Base-by-base conservation (phyloP, 352 stramenopile genomes). In the Phytophthora europaea region DNA sequence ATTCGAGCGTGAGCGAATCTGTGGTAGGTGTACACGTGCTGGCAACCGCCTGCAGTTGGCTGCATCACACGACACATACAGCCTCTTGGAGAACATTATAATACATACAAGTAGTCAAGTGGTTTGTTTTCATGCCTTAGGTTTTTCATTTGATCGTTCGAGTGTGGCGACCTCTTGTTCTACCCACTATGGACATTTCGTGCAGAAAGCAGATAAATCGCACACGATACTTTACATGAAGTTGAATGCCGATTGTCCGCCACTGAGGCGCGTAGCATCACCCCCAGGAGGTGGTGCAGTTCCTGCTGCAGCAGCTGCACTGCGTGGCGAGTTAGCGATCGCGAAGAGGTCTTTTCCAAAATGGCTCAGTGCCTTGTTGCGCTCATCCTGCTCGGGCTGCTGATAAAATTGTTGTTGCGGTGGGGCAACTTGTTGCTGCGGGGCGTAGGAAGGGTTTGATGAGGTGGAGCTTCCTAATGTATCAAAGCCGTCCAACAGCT, bases 301-400 rank as follows among this genome's bases (percentile, higher is more conserved):
- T 7, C 51, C 65, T 72, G 66, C 23, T 23, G 61, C 36, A 59
- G 48, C 31, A 33, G 45, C 70, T 61, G 73, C 63, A 65, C 64
- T 82, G 22, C 88, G 87, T 18, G 90, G 88, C 15, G 90, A 97
- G 71, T 95, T 95, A 63, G 86, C 88, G 64, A 94, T 91, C 16
- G 88, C 90, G 65, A 95, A 97, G 4, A 97, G 70, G 43, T 95
- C 90, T 73, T 95, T 97, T 50, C 88, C 88, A 67, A 95, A 91
- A 76, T 94, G 78, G 55, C 88, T 90, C 50, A 95, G 66, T 7
- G 83, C 80, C 71, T 89, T 89, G 52, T 87, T 83, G 51, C 85
- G 85, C 13, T 92, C 80, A 61, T 92, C 87, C 8, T 80, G 73
- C 23, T 76, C 61, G 0, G 66, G 62, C 53, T 73, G 65, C 48